A percentile compares a stretch with the other conserved stretches of the same genome.
phyloP scores from a whole-genome alignment of 1,284 basidiomycete genomes.

The Ustilago bromivora region DNA sequence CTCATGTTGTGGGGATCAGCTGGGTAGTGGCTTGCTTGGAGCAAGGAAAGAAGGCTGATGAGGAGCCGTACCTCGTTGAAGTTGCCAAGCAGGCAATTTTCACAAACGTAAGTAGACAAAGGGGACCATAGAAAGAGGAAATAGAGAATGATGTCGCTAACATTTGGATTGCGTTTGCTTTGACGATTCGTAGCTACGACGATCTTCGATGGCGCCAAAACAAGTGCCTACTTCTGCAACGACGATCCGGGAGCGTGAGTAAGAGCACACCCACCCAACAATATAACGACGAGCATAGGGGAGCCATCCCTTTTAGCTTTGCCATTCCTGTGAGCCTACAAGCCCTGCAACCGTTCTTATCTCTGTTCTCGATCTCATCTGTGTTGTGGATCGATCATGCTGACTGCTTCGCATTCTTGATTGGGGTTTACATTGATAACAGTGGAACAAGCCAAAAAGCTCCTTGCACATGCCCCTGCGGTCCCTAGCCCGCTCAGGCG shows the following conservation, averaged over 20 bases:
- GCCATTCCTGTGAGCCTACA: slow-evolving; percentile 7
- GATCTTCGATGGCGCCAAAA: slow-evolving; percentile 51
- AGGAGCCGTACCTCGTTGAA: slow-evolving; percentile 60
- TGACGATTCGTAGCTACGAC: slow-evolving; percentile 11
- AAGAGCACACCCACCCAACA: slow-evolving; percentile 24
- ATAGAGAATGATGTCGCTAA: not conserved
- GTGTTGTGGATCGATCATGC: not conserved
- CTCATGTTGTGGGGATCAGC: slow-evolving; percentile 59
- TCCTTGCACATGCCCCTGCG: slow-evolving; percentile 42
- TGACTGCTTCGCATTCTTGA: not conserved
- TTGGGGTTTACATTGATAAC: not conserved
- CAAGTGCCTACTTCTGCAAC: slow-evolving; percentile 35
- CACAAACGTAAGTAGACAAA: slow-evolving; percentile 43
- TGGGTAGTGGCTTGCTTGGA: slow-evolving; percentile 60
- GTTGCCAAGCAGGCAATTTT: slow-evolving; percentile 64
- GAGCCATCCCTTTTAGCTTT: not conserved
- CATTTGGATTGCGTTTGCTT: not conserved
- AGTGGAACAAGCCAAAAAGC: slow-evolving; percentile 26
- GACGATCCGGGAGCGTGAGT: slow-evolving; percentile 56
- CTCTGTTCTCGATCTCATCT: not conserved
- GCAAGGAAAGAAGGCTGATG: slow-evolving; percentile 51
- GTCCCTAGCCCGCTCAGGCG: slow-evolving; percentile 43
- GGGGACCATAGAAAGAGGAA: not conserved
- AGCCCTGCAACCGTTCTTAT: not conserved
- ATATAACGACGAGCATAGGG: not conserved